Base-by-base conservation (phyloP, 2,329 filamentous ascomycete genomes). In the Aspergillus fumigatus region DNA sequence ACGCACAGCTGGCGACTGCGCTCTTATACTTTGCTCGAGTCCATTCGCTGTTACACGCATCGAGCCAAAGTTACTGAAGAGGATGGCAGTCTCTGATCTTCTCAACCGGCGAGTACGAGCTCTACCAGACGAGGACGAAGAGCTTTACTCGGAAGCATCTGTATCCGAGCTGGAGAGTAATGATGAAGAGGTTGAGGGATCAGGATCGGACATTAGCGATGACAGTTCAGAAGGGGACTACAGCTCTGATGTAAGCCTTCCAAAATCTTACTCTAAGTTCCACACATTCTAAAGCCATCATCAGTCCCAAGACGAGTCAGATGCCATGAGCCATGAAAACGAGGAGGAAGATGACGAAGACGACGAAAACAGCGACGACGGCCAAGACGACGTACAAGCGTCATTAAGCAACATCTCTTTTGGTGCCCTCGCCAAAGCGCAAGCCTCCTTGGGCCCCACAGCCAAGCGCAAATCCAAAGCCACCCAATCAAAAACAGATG, bases 381-480 rank as follows among this genome's bases (percentile, higher is more conserved):
- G 68, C 29, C 65, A 71, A 32, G 72, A 74, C 48, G 72, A 71
- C 62, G 65, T 71, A 48, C 68, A 69, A 65, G 62, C 71, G 4
- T 70, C 75, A 35, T 73, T 87, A 56, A 80, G 78, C 66, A 80
- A 79, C 59, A 85, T 97, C 62, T 94, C 92, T 25, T 97, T 97
- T 68, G 92, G 92, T 60, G 89, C 90, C n/a, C 80, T 97, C 43
- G 90, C 90, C 62, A 90, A 90, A 79, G 92, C 92, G 1, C 90
- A 96, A 77, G 87, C 87, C 41, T 83, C 85, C 0, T 75, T 96
- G 32, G 78, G 77, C 62, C 62, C 67, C 5, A 71, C 70, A 63
- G 66, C 64, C 74, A 75, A 73, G 55, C 64, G 59, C 35, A 65
- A 65, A 50, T 50, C 60, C 38, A 66, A 66, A 50, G 19, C 54